Evolutionary conservation across 2,329 filamentous ascomycete genomes (phyloP), one percentile per base, ranked within the genome.

Genomic region (Pseudogymnoascus sp.): DNA sequence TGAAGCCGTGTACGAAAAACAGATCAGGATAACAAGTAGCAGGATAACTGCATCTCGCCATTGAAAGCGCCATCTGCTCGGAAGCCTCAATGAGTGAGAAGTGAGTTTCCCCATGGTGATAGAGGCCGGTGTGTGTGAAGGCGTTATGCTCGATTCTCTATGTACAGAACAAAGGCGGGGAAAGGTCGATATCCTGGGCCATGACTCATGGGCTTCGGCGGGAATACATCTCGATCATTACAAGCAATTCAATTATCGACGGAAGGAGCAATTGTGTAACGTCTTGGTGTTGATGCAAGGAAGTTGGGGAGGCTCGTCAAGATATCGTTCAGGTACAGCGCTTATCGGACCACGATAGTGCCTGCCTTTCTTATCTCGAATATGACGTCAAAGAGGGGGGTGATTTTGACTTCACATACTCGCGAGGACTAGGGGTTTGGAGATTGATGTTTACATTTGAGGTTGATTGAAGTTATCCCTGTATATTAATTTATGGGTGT

Each of bases 371-470:
- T 53, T 53, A 53, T 53, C 46, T 53, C 23, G 2, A 28, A 31
- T 53, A 53, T 53, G 23, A 53, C 46, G 46, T 53, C 43, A 49
- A 49, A 8, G 43, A 49, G 43, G 43, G 23, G 43, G 28, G 14
- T 28, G 43, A 49, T 49, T 49, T 53, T 23, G 46, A 53, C 46
- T 53, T 53, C 46, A 16, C 46, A 53, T 53, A 53, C 25, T 25
- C 2, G 42, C 21, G 40, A 3, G 6, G 38, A 31, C 1, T 31
- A 40, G 18, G 21, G 21, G 21, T 14, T 2, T 46, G 2, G 5
- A 21, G 2, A 12, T 46, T 25, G 42, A 25, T 25, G 3, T 46
- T 25, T 23, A n/a, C 42, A 53, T 5, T 49, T 31, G 23, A 31
- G 16, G 46, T 3, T 16, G 25, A 16, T 53, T 25, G 7, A 16